Percentiles rank a stretch among this genome's conserved stretches.
These are phyloP conservation scores for Lecanoromycetidae sp. DNA, from an alignment of 2,329 filamentous ascomycete genomes.

Conservation along the genomic window DNA sequence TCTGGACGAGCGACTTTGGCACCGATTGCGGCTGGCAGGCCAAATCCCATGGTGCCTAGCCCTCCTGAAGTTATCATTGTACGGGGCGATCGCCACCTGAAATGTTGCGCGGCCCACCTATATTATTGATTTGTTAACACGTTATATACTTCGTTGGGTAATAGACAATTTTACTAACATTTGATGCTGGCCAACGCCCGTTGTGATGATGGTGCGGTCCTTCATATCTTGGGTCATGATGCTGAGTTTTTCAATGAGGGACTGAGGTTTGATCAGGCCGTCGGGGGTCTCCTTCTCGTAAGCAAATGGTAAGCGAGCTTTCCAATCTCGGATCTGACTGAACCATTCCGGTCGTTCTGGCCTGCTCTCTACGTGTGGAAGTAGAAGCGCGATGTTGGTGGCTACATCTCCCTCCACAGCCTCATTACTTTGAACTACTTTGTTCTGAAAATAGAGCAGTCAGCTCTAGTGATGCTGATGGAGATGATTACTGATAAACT, in stretches of 20 bases:
- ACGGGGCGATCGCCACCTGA: conserved; percentile 81
- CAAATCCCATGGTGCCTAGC: conserved; percentile 91
- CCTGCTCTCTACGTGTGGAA: conserved; percentile 57
- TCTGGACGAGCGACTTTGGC: conserved; percentile 78
- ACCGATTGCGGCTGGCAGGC: conserved; percentile 86
- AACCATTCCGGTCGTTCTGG: conserved; percentile 75
- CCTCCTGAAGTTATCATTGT: conserved; percentile 93
- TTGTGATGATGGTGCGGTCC: conserved; percentile 74
- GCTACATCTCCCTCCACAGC: conserved; percentile 88
- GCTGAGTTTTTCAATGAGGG: conserved; percentile 80
- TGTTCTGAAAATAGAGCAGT: no score
- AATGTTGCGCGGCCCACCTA: conserved; percentile 92
- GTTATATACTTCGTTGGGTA: no score
- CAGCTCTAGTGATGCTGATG: no score
- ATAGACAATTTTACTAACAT: no score
- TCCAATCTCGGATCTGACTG: conserved; percentile 78
- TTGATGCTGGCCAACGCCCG: conserved; percentile 94
- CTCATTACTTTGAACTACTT: conserved; percentile 92
- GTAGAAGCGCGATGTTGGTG: conserved; percentile 59
- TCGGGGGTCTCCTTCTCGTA: conserved; percentile 68
- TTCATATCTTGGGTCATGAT: conserved; percentile 70
- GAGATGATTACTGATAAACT: no score
- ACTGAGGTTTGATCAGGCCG: conserved; percentile 86
- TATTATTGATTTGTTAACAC: no score
- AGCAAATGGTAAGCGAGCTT: conserved; percentile 69